Conservation (phyloP, 73 alveolate species). For the Paramecium bursaria region DNA sequence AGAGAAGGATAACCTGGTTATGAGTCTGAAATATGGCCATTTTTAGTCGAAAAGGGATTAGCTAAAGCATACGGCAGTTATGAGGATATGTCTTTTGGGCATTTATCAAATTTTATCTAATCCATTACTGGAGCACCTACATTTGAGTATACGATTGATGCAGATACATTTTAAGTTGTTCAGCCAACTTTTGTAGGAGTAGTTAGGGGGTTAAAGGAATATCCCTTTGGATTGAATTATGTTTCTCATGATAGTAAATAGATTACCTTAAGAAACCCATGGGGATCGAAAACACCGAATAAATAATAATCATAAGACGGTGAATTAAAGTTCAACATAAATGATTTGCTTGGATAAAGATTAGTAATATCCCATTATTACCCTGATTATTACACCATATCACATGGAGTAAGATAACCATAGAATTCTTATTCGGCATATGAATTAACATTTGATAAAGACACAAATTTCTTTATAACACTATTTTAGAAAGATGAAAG, state of each 20-base stretch:
- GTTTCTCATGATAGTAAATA: conserved; percentile 19
- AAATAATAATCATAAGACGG: conserved; percentile 4
- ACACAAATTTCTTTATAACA: neutral
- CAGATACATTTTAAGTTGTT: neutral
- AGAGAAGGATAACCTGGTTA: conserved; percentile 1
- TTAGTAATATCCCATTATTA: neutral
- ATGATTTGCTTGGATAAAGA: neutral
- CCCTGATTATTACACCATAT: neutral
- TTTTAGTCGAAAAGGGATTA: conserved; percentile 25
- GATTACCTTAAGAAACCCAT: conserved; percentile 24
- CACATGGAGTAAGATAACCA: neutral
- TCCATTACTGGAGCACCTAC: conserved; percentile 33
- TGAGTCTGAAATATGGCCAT: conserved; percentile 51
- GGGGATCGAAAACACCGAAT: conserved; percentile 30
- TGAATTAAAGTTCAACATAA: conserved; percentile 11
- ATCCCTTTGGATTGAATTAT: neutral
- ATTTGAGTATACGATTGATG: neutral
- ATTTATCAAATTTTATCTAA: conserved; percentile 7
- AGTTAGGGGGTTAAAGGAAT: neutral
- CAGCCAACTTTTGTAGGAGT: neutral
- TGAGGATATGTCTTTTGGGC: neutral
- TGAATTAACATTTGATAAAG: neutral
- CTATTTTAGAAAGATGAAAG: conserved; percentile 44
- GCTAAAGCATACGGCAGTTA: conserved; percentile 54
- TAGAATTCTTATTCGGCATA: conserved; percentile 27